Base-by-base conservation (phyloP, 495 filamentous ascomycete species). In the Penicillium diatomitis region DNA sequence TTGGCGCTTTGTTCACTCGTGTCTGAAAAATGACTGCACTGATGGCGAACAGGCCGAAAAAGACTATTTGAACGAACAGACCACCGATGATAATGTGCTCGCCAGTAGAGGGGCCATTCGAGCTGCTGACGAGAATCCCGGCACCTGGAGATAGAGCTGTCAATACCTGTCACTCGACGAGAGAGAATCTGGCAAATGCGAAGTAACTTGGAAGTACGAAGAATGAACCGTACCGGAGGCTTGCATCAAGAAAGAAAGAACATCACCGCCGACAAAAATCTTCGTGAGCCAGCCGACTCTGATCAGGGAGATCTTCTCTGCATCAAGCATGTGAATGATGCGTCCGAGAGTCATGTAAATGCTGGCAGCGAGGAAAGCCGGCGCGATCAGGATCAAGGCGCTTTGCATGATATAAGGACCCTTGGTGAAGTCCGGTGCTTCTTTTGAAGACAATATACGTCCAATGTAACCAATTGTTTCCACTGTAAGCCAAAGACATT, bases 281-380 rank as follows among this genome's bases (percentile, higher is more conserved):
- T 70, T 74, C 12, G 78, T 80, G 28, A 79, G 47, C 69, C 71
- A 77, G 28, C 41, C 62, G 8, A 63, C 43, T 0, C 44, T 53
- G 41, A 80, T 61, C 0, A 76, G 9, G 0, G 72, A 69, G 50
- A 62, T 56, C 20, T 63, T 38, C 46, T 75, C 64, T 0, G 58
- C 75, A 3, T 71, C 57, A 2, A 75, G 49, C 51, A 76, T 63
- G 5, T 37, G 27, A 33, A 80, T 75, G 10, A 80, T 58, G 0
- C 78, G 67, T 0, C 71, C 78, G 6, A 82, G 72, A 5, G 69
- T 66, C 75, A 79, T 81, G 54, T 80, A 80, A 30, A 81, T 72
- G 2, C 73, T 76, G 0, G 77, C 78, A 0, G 77, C 75, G 33
- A 73, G 68, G 37, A 78, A 66, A 6, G 72, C 75, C 6, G 76